Conservation (phyloP, 164 flowering plant genomes). For the Dillenia suffruticosa region DNA sequence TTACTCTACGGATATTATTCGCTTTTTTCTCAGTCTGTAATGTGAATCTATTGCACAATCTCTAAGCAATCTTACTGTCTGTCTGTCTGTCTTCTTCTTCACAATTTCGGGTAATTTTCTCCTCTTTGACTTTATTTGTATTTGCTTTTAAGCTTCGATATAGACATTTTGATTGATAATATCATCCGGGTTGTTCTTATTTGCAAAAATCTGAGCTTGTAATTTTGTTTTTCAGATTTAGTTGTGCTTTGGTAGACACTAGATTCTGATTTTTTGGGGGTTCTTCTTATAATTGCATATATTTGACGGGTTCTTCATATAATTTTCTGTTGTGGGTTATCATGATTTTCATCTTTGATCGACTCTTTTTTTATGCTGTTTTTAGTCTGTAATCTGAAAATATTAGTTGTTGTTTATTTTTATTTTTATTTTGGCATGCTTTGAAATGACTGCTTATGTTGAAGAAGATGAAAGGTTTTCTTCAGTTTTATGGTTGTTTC, state of each 20-base stretch:
- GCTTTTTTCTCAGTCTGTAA: not conserved
- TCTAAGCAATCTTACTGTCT: slow-evolving; percentile 4
- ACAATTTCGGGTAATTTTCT: slow-evolving; percentile 14
- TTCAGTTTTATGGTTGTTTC: too few species aligned
- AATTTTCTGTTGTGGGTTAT: not conserved
- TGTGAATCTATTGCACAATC: slow-evolving; percentile 9
- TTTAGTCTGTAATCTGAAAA: not conserved
- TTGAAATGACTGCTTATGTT: too few species aligned
- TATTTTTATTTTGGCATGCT: too few species aligned
- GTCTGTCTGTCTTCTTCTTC: not conserved
- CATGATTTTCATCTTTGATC: not conserved
- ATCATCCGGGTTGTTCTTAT: not conserved
- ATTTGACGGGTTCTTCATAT: slow-evolving; percentile 5
- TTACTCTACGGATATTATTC: too few species aligned
- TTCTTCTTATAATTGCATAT: slow-evolving; percentile 1
- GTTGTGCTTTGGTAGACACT: not conserved
- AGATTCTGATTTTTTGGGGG: not conserved
- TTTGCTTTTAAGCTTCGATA: not conserved
- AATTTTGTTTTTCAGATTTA: not conserved
- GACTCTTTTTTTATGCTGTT: not conserved
- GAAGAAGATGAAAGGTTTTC: too few species aligned
- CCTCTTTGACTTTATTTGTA: not conserved
- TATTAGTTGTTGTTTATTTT: too few species aligned
- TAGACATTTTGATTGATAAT: not conserved
- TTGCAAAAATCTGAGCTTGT: not conserved